Base-by-base conservation (phyloP, 768 basidiomycete species). In the Sporobolomyces pararoseus region DNA sequence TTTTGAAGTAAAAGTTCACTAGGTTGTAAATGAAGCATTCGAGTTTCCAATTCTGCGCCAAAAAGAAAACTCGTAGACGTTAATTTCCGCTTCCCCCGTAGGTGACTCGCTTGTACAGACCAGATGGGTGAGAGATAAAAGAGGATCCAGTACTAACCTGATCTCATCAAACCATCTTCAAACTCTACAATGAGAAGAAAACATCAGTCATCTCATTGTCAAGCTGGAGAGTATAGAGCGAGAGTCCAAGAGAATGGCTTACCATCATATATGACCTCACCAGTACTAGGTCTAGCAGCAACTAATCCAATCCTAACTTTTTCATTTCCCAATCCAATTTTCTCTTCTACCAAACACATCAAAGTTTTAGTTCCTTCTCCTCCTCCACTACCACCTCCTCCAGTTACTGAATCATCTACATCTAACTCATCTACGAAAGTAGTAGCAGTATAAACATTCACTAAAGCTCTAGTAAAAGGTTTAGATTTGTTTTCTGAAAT, bases 211-310 rank as follows among this genome's bases (percentile, higher is more conserved):
- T 51, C 3, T 25, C 46, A 25, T n/a, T 35, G 16, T n/a, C 10
- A 7, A 4, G 7, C 21, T n/a, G n/a, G 29, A 17, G 39, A 21
- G 3, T 34, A 6, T n/a, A 55, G 21, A 3, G 7, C 19, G 46
- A 34, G 31, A 32, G n/a, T 17, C 17, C 39, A 9, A 9, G 39
- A 42, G 17, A 42, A 42, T 17, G 39, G 59, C 53, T 47, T 37
- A 37, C 90, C 86, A 76, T 99, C 95, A 86, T 91, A 98, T 3
- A 91, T 81, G 4, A 99, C 88, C 73, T 96, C 94, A 2, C 95
- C 95, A 0, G 92, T 96, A 54, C 87, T 87, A 1, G 93, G 90
- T 65, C 86, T 86, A 21, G 96, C 86, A 21, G 86, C 85, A 39
- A 97, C 83, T 79, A 97, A 82, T 12, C 87, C 87, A 47, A 97